A percentile compares a stretch with the other conserved stretches of the same genome.
Conservation (phyloP, 352 stramenopile species). For the Phytophthora crassamura region DNA sequence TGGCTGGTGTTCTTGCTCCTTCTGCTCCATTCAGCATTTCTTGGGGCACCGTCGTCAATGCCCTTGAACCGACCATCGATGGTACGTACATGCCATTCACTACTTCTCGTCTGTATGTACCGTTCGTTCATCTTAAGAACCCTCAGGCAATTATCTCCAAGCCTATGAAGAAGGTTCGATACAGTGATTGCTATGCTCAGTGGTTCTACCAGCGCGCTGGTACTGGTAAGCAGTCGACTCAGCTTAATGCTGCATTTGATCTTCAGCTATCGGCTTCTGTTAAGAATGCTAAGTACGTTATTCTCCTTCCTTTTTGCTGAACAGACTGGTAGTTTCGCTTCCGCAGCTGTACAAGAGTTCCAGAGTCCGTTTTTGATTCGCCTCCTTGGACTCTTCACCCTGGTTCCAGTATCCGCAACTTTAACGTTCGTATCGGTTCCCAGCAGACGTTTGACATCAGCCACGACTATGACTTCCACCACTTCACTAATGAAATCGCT, state of each 20-base stretch:
- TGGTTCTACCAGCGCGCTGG: neutral
- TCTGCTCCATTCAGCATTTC: constrained; percentile 1
- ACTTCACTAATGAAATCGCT: constrained; percentile 8
- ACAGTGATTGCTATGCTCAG: constrained; percentile 4
- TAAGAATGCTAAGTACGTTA: constrained; percentile 1
- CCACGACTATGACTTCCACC: constrained; percentile 28
- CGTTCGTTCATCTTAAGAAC: no score
- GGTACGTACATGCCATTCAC: neutral
- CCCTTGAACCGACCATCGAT: neutral
- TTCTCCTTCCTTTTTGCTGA: neutral
- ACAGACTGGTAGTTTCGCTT: neutral
- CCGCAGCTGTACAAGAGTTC: neutral
- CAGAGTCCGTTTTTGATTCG: constrained; percentile 5
- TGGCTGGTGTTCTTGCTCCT: neutral
- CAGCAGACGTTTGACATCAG: constrained; percentile 27
- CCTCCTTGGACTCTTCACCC: constrained; percentile 2
- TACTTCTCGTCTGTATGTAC: neutral
- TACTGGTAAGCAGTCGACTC: neutral
- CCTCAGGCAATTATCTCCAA: no score
- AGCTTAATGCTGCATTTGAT: constrained; percentile 2
- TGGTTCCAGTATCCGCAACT: neutral
- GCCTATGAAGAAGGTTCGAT: constrained; percentile 5
- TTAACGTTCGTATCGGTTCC: constrained; percentile 14
- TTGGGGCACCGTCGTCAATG: neutral
- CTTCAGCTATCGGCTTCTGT: constrained; percentile 5